A percentile compares a stretch with the other conserved stretches of the same genome.
These are phyloP conservation scores for Nannochloropsis limnetica DNA, from an alignment of 352 stramenopile species.

Conservation along the genomic window DNA sequence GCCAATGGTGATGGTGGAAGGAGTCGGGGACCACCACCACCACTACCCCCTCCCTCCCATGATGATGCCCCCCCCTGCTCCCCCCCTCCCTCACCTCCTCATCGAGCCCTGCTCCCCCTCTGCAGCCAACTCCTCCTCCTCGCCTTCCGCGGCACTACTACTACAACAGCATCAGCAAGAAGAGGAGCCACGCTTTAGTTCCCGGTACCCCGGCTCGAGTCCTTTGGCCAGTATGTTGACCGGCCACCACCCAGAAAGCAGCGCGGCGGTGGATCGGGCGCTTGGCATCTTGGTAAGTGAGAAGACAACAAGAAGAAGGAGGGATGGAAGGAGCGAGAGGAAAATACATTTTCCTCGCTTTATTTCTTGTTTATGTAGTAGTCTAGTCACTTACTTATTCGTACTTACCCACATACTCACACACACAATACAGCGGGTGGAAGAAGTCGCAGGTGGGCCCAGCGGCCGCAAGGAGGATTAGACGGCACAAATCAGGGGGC, in stretches of 20 bases:
- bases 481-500: not conserved
- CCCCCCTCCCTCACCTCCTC: constrained; percentile 28
- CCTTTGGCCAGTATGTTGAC: not conserved
- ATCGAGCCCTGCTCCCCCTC: constrained; percentile 21
- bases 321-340: not conserved
- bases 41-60: not conserved
- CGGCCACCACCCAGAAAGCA: not conserved
- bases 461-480: constrained; percentile 11
- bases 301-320: not conserved
- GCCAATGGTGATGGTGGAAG: constrained; percentile 6
- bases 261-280: not conserved
- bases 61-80: not conserved
- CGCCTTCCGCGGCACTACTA: not conserved
- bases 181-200: not conserved
- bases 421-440: not conserved
- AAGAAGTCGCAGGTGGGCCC: not conserved
- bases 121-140: not conserved
- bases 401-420: not conserved
- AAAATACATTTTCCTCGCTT: no score
- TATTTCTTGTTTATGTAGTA: not conserved
- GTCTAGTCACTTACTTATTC: no score
- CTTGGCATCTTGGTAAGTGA: constrained; percentile 6
- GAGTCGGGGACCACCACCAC: not conserved
- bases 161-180: not conserved
- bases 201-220: not conserved